Evolutionary conservation across 2,329 filamentous ascomycete genomes (phyloP).

Genomic region (Scleromitrula shiraiana): DNA sequence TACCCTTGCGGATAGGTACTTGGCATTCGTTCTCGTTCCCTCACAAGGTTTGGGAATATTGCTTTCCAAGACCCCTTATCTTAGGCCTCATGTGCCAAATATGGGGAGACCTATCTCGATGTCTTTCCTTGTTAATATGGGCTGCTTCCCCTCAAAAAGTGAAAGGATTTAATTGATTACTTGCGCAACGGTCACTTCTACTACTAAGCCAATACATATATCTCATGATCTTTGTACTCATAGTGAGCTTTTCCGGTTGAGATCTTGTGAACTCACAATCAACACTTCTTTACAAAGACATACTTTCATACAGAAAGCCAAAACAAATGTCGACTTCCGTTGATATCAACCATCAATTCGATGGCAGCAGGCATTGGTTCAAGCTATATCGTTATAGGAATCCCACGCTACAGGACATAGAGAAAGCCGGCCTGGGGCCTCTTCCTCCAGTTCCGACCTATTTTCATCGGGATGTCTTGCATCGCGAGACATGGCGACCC

Average conservation of each 20-base stretch:
- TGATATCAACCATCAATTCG: conserved; percentile 9
- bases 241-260: too few relatives aligned
- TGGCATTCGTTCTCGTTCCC: background rate
- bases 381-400: conserved; percentile 5
- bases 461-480: conserved; percentile 7
- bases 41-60: background rate
- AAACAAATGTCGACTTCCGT: background rate
- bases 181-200: too few relatives aligned
- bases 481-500: conserved; percentile 9
- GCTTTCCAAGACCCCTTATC: background rate
- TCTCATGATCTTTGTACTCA: background rate
- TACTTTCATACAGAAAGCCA: background rate
- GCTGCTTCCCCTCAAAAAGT: background rate
- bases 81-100: background rate
- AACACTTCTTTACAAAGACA: background rate
- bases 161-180: background rate
- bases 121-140: background rate
- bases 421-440: background rate
- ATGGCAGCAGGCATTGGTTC: conserved; percentile 5
- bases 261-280: background rate
- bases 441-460: conserved; percentile 3
- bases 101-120: background rate
- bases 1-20: background rate
- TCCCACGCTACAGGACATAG: conserved; percentile 4
- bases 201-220: too few relatives aligned